Evolutionary conservation across 805 yeast species (phyloP), one percentile per base, ranked within the genome.

Genomic region (Blastobotrys americana): DNA sequence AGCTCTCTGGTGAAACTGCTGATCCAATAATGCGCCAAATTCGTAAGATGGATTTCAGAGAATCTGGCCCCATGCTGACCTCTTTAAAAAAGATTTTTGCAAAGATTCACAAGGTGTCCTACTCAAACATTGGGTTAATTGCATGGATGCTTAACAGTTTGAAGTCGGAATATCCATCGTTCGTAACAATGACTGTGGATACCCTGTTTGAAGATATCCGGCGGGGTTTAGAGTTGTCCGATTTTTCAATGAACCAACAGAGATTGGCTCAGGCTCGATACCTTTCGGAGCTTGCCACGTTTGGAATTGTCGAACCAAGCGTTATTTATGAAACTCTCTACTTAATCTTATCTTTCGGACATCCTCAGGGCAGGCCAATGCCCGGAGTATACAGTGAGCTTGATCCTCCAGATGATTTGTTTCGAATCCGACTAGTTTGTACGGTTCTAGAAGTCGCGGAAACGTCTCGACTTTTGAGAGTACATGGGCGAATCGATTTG

Each of bases 331-430:
- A 77, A 37, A 57, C 81, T 2, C 50, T 80, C 10, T 82, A 72
- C 61, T 70, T 71, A 48, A 69, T 84, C 5, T 47, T 85, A 3
- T 75, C 80, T 35, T 75, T 66, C 59, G 95, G 95, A 0, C 81
- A 84, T 65, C 72, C 73, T 0, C 67, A 70, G 46, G 76, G 76
- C 43, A 72, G 72, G 41, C 89, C 94, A 1, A 61, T 56, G 6
- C 71, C 73, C 4, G 67, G 65, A 18, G 51, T 45, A 3, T 34
- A 57, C 2, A 65, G 70, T 23, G 72, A 65, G 15, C 42, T 72
- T n/a, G 96, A 88, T 63, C 65, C 65, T 9, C 79, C 81, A 0
- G 74, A 78, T 53, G 80, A 84, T 54, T 84, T 80, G 56, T 85
- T 86, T 61, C 70, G 96, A 46, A 66, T 86, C 31, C 78, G 77